These are phyloP conservation scores for Colletotrichum sp. DNA, from an alignment of 2,329 filamentous ascomycete species.

Conservation along the genomic window DNA sequence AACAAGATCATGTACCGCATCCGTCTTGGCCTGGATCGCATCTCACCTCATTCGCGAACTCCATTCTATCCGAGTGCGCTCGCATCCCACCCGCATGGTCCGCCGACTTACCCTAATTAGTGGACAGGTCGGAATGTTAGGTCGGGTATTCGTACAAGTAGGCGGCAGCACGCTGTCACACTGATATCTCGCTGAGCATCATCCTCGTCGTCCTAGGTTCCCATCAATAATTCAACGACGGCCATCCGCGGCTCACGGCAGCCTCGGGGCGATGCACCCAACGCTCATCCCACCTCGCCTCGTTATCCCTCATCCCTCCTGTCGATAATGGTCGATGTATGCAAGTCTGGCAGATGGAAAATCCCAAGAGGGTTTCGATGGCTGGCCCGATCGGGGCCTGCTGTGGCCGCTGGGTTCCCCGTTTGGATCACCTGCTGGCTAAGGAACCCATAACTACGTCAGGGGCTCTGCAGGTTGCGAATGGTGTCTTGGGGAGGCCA, in stretches of 20 bases:
- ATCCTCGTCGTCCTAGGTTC: not conserved
- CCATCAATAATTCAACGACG: not conserved
- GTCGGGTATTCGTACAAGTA: not conserved
- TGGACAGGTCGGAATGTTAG: not conserved
- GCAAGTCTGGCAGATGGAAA: slow-evolving; percentile 6
- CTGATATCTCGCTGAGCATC: not conserved
- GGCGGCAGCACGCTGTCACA: not conserved
- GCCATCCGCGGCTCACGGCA: not conserved
- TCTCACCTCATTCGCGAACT: not conserved
- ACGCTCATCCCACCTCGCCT: slow-evolving; percentile 4
- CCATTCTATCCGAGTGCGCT: not conserved
- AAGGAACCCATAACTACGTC: slow-evolving; percentile 1
- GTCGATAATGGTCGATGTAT: not conserved
- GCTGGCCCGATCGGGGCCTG: not conserved
- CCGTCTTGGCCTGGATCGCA: not conserved
- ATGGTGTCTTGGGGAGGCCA: not conserved
- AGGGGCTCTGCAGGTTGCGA: slow-evolving; percentile 1
- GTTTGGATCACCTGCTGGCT: not conserved
- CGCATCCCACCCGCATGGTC: not conserved
- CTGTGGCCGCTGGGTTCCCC: not conserved
- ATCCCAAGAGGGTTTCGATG: not conserved
- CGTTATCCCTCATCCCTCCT: not conserved
- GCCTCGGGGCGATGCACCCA: not conserved
- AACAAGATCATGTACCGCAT: not conserved
- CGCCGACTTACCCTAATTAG: not conserved